phyloP scores from a whole-genome alignment of 148 eudicot genomes.

The Amaranthus cruentus region DNA sequence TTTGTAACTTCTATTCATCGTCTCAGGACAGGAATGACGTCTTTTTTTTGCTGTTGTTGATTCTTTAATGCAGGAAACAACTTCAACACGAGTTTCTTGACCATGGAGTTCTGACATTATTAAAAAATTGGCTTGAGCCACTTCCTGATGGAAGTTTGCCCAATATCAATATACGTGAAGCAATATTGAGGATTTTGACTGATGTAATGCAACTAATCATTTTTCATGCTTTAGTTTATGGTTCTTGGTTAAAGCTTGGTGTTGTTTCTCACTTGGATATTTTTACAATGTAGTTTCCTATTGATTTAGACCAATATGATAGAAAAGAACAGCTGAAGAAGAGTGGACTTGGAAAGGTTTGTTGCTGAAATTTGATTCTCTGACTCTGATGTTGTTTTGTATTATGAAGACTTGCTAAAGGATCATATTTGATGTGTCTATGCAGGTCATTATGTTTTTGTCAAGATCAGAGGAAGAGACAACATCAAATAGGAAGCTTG shows the following conservation, averaged over 20 bases:
- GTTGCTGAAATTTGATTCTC: not conserved
- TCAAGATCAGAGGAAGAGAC: slow-evolving; percentile 98
- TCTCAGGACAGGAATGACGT: not conserved
- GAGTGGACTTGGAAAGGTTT: slow-evolving; percentile 96
- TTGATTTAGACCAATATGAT: slow-evolving; percentile 90
- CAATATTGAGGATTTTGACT: slow-evolving; percentile 76
- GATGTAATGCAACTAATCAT: slow-evolving; percentile 47
- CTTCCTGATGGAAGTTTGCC: slow-evolving; percentile 99
- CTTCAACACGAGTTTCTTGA: slow-evolving; percentile 93
- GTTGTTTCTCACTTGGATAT: slow-evolving; percentile 11
- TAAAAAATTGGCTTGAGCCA: slow-evolving; percentile 96
- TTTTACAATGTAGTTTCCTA: slow-evolving; percentile 61
- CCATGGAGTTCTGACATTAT: slow-evolving; percentile 80
- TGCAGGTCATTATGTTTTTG: slow-evolving; percentile 93
- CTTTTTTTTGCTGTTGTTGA: not conserved
- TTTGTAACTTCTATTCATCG: not conserved
- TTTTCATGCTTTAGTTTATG: slow-evolving; percentile 7
- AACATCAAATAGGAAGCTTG: slow-evolving; percentile 80
- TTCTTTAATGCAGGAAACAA: slow-evolving; percentile 62
- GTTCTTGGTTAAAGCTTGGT: not conserved
- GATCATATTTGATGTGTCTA: slow-evolving; percentile 6
- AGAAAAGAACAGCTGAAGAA: slow-evolving; percentile 82
- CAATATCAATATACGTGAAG: slow-evolving; percentile 89
- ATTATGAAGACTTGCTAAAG: not conserved
- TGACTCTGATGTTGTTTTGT: not conserved